Evolutionary conservation across 306 rosid species (phyloP).

Genomic region (Lagenaria siceraria): DNA sequence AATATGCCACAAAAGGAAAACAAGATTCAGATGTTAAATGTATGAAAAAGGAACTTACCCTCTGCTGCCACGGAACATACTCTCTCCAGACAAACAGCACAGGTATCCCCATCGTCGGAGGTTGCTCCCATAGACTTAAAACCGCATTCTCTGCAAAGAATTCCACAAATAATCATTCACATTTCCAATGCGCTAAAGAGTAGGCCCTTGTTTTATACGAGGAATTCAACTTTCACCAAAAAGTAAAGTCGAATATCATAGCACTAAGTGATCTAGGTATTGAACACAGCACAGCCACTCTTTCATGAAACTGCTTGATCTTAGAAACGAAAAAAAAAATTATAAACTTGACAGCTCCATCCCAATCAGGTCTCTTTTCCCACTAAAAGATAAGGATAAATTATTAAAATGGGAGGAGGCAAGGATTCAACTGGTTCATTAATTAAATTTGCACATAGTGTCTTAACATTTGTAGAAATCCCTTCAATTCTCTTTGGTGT

Average conservation of each 20-base stretch:
- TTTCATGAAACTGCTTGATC: not conserved
- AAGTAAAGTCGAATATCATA: not conserved
- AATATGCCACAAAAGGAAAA: not conserved
- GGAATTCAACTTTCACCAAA: not conserved
- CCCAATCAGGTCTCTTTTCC: not conserved
- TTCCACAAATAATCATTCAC: slow-evolving; percentile 12
- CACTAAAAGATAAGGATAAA: not conserved
- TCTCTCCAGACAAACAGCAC: slow-evolving; percentile 95
- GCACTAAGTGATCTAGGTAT: not conserved
- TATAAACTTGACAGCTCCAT: not conserved
- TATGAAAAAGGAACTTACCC: slow-evolving; percentile 34
- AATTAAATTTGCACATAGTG: not conserved
- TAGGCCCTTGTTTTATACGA: not conserved
- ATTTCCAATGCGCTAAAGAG: not conserved
- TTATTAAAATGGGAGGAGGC: not conserved
- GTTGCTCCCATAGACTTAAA: slow-evolving; percentile 46
- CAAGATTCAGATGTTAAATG: not conserved
- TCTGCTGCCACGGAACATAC: slow-evolving; percentile 80
- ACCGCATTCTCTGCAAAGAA: slow-evolving; percentile 69
- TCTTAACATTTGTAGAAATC: not conserved
- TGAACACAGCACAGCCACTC: not conserved
- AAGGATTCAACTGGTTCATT: not conserved
- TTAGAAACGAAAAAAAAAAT: too few relatives aligned
- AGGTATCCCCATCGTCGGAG: slow-evolving; percentile 48
- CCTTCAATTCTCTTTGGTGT: not conserved